Evolutionary conservation across 441 rosid genomes (phyloP).

Genomic region (Hura crepitans): DNA sequence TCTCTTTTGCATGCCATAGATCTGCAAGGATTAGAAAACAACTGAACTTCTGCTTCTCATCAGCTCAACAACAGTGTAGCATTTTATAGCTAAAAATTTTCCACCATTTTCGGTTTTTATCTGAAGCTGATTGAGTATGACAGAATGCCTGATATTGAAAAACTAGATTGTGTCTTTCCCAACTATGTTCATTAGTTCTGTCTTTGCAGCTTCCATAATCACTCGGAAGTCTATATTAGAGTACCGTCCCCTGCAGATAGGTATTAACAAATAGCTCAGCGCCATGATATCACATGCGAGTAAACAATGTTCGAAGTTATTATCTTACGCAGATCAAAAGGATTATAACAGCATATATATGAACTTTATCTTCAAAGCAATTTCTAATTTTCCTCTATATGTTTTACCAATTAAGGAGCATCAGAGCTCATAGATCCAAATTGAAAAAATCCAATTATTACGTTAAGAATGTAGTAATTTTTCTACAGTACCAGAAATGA

Average conservation of each 20-base stretch:
- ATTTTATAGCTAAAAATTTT: not conserved
- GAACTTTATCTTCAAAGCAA: not conserved
- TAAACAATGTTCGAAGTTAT: not conserved
- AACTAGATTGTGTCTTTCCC: slow-evolving; percentile 38
- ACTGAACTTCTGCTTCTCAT: too few relatives aligned
- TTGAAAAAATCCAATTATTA: not conserved
- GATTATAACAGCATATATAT: not conserved
- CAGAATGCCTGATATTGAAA: not conserved
- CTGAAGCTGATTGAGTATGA: not conserved
- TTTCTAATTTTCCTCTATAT: not conserved
- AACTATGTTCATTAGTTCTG: slow-evolving; percentile 57
- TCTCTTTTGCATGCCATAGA: too few relatives aligned
- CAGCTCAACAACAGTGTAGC: too few relatives aligned
- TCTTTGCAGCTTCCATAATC: slow-evolving; percentile 77
- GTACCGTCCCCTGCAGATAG: slow-evolving; percentile 73
- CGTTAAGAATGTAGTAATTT: not conserved
- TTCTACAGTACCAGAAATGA: slow-evolving; percentile 74
- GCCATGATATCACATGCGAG: slow-evolving; percentile 3
- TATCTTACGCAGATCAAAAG: not conserved
- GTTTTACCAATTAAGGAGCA: not conserved
- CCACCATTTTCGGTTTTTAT: not conserved
- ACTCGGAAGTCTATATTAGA: slow-evolving; percentile 54
- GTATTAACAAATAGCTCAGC: slow-evolving; percentile 19
- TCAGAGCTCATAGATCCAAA: not conserved
- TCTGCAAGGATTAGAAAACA: too few relatives aligned